A percentile compares a stretch with the other conserved stretches of the same genome.
These are phyloP conservation scores for Acorus gramineus DNA, from an alignment of 106 monocot genomes.

Conservation along the genomic window DNA sequence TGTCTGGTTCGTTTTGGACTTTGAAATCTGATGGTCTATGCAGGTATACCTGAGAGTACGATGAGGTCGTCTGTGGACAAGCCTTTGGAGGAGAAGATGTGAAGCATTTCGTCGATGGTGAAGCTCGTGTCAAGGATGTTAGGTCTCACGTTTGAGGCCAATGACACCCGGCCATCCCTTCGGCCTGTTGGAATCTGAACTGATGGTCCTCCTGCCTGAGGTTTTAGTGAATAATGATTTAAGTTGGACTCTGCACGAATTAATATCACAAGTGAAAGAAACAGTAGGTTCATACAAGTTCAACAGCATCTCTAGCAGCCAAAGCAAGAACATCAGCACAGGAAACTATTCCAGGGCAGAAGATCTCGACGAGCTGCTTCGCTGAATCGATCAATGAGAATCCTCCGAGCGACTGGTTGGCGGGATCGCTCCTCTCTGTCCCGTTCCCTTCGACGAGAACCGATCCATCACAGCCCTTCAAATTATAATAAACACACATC, in stretches of 20 bases:
- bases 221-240: no score
- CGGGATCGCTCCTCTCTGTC: conserved; percentile 76
- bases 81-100: conserved; percentile 56
- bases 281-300: conserved; percentile 29
- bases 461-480: conserved; percentile 80
- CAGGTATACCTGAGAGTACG: conserved; percentile 45
- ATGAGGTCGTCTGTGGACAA: conserved; percentile 58
- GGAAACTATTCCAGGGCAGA: conserved; percentile 65
- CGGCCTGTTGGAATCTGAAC: conserved; percentile 49
- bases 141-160: conserved; percentile 44
- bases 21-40: background rate
- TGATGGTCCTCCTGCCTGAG: conserved; percentile 64
- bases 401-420: conserved; percentile 60
- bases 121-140: conserved; percentile 87
- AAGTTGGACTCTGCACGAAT: no score
- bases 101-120: conserved; percentile 56
- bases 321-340: conserved; percentile 84
- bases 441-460: conserved; percentile 63
- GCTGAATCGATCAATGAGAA: conserved; percentile 66
- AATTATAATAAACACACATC: background rate
- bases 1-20: background rate
- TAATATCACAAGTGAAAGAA: no score
- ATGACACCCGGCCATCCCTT: conserved; percentile 45
- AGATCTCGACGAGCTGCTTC: conserved; percentile 47
- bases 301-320: conserved; percentile 77